These are phyloP conservation scores for Hydrangea macrophylla DNA, from an alignment of 148 eudicot genomes.

Conservation along the genomic window DNA sequence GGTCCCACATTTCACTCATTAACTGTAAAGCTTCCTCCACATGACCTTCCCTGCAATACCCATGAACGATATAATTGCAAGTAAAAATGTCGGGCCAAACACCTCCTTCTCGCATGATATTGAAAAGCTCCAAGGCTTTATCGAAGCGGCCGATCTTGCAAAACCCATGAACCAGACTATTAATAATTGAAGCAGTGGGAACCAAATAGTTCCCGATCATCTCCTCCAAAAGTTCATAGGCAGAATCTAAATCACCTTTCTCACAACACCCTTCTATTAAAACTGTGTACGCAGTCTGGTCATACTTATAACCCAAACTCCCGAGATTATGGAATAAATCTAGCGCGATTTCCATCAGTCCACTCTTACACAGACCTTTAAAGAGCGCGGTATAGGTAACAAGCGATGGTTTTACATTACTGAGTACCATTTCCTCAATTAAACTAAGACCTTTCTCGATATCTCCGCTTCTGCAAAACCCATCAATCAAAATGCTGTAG, in stretches of 20 bases:
- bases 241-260: slow-evolving; percentile 40
- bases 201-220: slow-evolving; percentile 25
- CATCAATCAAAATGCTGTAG: slow-evolving; percentile 46
- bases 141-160: slow-evolving; percentile 36
- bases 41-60: slow-evolving; percentile 38
- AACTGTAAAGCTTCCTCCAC: slow-evolving; percentile 34
- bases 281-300: slow-evolving; percentile 28
- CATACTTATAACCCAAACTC: slow-evolving; percentile 35
- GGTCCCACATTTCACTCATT: slow-evolving; percentile 30
- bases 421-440: slow-evolving; percentile 42
- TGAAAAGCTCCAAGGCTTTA: slow-evolving; percentile 28
- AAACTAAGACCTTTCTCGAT: slow-evolving; percentile 30
- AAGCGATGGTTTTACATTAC: slow-evolving; percentile 35
- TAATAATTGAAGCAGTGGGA: slow-evolving; percentile 28
- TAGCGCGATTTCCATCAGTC: slow-evolving; percentile 34
- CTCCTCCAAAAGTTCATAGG: slow-evolving; percentile 29
- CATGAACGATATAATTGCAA: slow-evolving; percentile 32
- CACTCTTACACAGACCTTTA: slow-evolving; percentile 32
- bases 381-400: slow-evolving; percentile 38
- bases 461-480: slow-evolving; percentile 33
- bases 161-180: slow-evolving; percentile 32
- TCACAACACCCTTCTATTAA: slow-evolving; percentile 36
- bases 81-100: slow-evolving; percentile 20
- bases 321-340: slow-evolving; percentile 28
- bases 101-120: slow-evolving; percentile 28